Percentiles rank a stretch among this genome's conserved stretches.
phyloP scores from a whole-genome alignment of 371 early-diverging fungal genomes.

The Fennellomyces sp. region DNA sequence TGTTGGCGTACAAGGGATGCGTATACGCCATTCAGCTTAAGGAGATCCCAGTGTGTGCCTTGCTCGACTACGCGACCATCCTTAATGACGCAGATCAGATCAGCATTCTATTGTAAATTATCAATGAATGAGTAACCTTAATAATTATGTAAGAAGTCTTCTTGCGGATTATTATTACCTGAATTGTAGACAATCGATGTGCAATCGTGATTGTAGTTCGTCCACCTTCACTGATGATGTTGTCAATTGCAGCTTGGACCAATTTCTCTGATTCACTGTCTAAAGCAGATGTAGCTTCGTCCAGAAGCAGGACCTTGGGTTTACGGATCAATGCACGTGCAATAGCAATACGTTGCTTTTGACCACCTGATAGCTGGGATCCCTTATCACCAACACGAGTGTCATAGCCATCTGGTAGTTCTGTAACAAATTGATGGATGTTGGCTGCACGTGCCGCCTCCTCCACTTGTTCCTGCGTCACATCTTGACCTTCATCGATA shows the following conservation, averaged over 20 bases:
- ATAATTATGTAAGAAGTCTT: slow-evolving; percentile 63
- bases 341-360: slow-evolving; percentile 63
- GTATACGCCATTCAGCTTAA: too few species aligned
- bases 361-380: slow-evolving; percentile 68
- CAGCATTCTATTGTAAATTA: slow-evolving; percentile 72
- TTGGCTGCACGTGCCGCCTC: slow-evolving; percentile 66
- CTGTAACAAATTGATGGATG: slow-evolving; percentile 74
- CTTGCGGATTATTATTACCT: slow-evolving; percentile 47
- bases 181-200: slow-evolving; percentile 71
- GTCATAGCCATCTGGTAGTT: too few species aligned
- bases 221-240: too few species aligned
- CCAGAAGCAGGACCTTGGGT: slow-evolving; percentile 64
- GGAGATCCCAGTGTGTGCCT: slow-evolving; percentile 71
- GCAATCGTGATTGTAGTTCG: too few species aligned
- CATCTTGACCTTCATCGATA: slow-evolving; percentile 40
- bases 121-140: too few species aligned
- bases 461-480: slow-evolving; percentile 61
- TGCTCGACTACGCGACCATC: slow-evolving; percentile 66
- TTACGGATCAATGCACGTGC: slow-evolving; percentile 38
- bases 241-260: too few species aligned
- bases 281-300: slow-evolving; percentile 98
- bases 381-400: slow-evolving; percentile 77
- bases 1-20: too few species aligned
- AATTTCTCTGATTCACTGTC: too few species aligned
- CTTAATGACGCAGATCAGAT: slow-evolving; percentile 76